Percentiles rank a stretch among this genome's conserved stretches.
Conservation (phyloP, 2,329 filamentous ascomycete species). For the Colletotrichum theobromicola region DNA sequence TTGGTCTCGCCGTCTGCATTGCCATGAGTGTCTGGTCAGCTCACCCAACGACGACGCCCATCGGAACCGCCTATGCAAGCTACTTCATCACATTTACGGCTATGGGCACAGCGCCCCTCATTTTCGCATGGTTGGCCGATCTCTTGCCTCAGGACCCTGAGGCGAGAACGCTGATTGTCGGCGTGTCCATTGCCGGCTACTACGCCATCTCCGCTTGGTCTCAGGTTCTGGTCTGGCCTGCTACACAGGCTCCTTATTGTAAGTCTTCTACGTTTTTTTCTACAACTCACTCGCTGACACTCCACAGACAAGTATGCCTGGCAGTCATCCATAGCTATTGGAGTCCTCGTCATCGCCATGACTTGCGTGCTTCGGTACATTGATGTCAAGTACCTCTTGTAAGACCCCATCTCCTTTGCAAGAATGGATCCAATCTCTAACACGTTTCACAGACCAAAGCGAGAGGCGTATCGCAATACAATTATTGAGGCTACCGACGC, state of each 20-base stretch:
- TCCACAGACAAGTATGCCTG: constrained; percentile 47
- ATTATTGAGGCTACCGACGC: not conserved
- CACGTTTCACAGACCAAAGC: not conserved
- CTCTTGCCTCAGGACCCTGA: constrained; percentile 53
- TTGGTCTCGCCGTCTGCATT: constrained; percentile 52
- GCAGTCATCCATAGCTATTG: constrained; percentile 50
- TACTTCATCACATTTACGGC: constrained; percentile 56
- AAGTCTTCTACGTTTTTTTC: constrained; percentile 19
- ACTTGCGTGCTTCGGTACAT: constrained; percentile 46
- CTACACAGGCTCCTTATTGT: constrained; percentile 54
- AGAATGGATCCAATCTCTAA: not conserved
- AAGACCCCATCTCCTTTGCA: not conserved
- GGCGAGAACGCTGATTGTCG: constrained; percentile 52
- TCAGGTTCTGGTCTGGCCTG: constrained; percentile 57
- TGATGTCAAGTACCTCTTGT: constrained; percentile 43
- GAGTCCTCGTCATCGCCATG: constrained; percentile 50
- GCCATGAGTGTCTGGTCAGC: constrained; percentile 60
- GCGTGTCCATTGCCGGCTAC: constrained; percentile 52
- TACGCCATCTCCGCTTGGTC: constrained; percentile 57
- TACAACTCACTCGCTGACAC: not conserved
- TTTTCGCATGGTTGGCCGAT: constrained; percentile 58
- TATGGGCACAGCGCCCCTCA: constrained; percentile 55
- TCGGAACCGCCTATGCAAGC: constrained; percentile 54
- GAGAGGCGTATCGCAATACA: not conserved
- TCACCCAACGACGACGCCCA: constrained; percentile 43